phyloP scores from a whole-genome alignment of 495 filamentous ascomycete species.

The Xanthoparmelia taractica region DNA sequence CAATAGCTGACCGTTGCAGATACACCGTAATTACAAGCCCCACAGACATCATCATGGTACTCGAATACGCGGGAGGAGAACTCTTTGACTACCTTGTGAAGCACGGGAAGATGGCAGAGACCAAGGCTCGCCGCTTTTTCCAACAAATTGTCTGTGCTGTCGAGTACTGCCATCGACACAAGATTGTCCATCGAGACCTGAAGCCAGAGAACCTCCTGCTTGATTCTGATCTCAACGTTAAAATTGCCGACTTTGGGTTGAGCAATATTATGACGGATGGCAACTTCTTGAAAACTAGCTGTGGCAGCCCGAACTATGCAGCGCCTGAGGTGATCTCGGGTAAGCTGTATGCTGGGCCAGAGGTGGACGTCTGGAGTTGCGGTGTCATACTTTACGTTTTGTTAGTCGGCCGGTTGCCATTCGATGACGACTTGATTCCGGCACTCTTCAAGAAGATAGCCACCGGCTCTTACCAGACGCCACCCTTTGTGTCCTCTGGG shows the following conservation, averaged over 20 bases:
- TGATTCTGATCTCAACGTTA: constrained; percentile 90
- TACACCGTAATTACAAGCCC: constrained; percentile 95
- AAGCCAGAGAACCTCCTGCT: constrained; percentile 96
- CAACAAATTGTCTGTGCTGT: constrained; percentile 99
- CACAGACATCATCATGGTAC: constrained; percentile 94
- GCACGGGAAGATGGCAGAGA: constrained; percentile 80
- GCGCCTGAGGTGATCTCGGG: constrained; percentile 96
- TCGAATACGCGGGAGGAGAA: constrained; percentile 94
- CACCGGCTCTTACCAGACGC: constrained; percentile 83
- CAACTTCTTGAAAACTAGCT: constrained; percentile 97
- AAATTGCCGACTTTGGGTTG: constrained; percentile 96
- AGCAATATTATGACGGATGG: constrained; percentile 99
- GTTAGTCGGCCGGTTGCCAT: constrained; percentile 82
- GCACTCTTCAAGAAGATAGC: constrained; percentile 81
- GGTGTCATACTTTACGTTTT: constrained; percentile 97
- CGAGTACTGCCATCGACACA: constrained; percentile 97
- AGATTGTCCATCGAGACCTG: constrained; percentile 94
- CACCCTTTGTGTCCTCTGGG: constrained; percentile 76
- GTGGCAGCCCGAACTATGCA: constrained; percentile 95
- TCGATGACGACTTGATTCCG: constrained; percentile 94
- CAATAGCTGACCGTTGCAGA: constrained; percentile 36
- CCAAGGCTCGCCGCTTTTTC: constrained; percentile 89
- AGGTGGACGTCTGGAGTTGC: constrained; percentile 99
- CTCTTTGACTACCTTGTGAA: constrained; percentile 95
- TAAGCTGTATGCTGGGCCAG: constrained; percentile 93